Base-by-base conservation (phyloP, 1,284 basidiomycete genomes). In the Tremellales sp. region DNA sequence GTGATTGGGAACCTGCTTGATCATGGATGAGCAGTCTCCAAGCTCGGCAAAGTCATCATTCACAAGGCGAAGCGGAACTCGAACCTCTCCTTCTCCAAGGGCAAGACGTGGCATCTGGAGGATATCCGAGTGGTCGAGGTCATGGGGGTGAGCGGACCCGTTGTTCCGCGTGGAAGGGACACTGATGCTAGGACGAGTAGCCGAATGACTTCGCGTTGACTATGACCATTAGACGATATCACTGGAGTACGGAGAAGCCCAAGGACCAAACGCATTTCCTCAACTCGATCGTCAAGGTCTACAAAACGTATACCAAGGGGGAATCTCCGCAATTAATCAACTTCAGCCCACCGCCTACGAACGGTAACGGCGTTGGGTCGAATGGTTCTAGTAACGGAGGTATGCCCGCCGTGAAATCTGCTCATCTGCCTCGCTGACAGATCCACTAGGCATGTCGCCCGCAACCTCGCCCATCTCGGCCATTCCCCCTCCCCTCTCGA, bases 21-120 rank as follows among this genome's bases (percentile, higher is more conserved):
- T 31, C n/a, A 6, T 34, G n/a, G 32, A 31, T 33, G 33, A 26
- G 9, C 57, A 89, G 87, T 84, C 69, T 76, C 81, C 7, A 77
- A 70, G 58, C 78, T 79, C 57, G 82, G 83, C 31, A 74, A 75
- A 49, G 86, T 84, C 7, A 83, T 85, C 63, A 78, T 97, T 21
- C 91, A 98, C 79, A 98, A 99, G 73, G 91, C 92, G 6, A 97
- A 97, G 73, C 74, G 90, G 50, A 98, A 99, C 69, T 84, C 85
- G 31, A 98, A 97, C 65, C 87, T 88, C 31, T 83, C 87, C 0
- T 98, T 95, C 74, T 97, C 92, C 18, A 89, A 97, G 45, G 95
- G 95, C 19, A 99, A 99, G 77, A 92, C 93, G 8, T 99, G 95
- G 95, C 81, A 79, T 54, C 72, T 97, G 34, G 74, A 81, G 39